A percentile compares a stretch with the other conserved stretches of the same genome.
These are phyloP conservation scores for Penicillium paxilli DNA, from an alignment of 495 filamentous ascomycete genomes.

Conservation along the genomic window DNA sequence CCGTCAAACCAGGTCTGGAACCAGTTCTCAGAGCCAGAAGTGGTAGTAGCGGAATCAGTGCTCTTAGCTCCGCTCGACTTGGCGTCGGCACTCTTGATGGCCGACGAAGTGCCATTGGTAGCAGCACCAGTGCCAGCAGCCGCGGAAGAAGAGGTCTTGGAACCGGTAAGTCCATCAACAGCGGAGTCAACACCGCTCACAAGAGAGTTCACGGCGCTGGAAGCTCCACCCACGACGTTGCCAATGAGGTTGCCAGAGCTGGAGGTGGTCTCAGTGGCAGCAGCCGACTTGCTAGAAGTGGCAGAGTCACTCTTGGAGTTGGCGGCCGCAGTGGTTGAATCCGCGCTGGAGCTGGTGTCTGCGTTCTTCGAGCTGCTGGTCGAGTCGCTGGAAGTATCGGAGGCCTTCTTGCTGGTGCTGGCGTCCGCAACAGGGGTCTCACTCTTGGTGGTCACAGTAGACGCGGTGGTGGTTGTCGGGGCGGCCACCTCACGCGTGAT, in stretches of 20 bases:
- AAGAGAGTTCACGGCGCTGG: background rate
- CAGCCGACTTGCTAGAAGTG: slow-evolving; percentile 8
- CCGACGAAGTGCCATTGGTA: slow-evolving; percentile 5
- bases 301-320: background rate
- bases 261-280: slow-evolving; percentile 9
- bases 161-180: background rate
- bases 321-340: background rate
- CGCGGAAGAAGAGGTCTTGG: background rate
- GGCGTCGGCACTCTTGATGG: background rate
- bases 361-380: background rate
- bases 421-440: slow-evolving; percentile 11
- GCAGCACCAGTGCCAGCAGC: slow-evolving; percentile 3
- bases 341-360: background rate
- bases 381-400: background rate
- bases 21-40: slow-evolving; percentile 2
- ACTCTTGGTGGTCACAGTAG: slow-evolving; percentile 9
- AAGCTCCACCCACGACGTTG: background rate
- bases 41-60: background rate
- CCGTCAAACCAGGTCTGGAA: background rate
- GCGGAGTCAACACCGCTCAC: slow-evolving; percentile 3
- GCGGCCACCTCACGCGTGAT: slow-evolving; percentile 22
- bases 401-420: slow-evolving; percentile 3
- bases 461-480: slow-evolving; percentile 12
- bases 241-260: slow-evolving; percentile 1
- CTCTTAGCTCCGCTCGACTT: background rate